Evolutionary conservation across 2,329 filamentous ascomycete genomes (phyloP).

Genomic region (Ophiosphaerella narmari): DNA sequence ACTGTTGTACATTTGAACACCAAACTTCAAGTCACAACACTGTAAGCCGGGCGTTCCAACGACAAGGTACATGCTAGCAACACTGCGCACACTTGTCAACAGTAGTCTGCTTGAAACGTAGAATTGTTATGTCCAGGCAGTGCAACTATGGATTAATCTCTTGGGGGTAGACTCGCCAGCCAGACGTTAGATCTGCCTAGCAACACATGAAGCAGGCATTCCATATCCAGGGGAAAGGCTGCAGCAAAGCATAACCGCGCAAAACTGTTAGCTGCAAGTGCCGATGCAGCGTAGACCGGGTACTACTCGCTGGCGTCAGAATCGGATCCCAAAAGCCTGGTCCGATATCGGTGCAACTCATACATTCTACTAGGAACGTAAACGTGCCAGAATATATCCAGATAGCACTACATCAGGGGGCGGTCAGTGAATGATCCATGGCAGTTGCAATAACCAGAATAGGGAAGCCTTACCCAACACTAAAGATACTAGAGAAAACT

Average conservation of each 20-base stretch:
- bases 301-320: constrained; percentile 46
- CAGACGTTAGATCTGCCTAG: neutral
- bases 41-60: neutral
- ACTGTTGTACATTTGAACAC: constrained; percentile 59
- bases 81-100: neutral
- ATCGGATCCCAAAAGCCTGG: constrained; percentile 16
- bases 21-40: constrained; percentile 33
- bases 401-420: constrained; percentile 61
- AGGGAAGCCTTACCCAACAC: constrained; percentile 45
- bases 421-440: constrained; percentile 39
- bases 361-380: constrained; percentile 76
- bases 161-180: neutral
- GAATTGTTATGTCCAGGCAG: too few relatives aligned
- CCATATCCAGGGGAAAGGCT: constrained; percentile 46
- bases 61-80: neutral
- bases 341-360: constrained; percentile 43
- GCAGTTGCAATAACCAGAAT: constrained; percentile 24
- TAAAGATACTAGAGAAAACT: constrained; percentile 55
- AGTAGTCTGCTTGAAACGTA: too few relatives aligned
- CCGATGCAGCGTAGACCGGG: constrained; percentile 55
- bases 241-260: constrained; percentile 55
- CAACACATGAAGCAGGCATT: neutral
- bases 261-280: constrained; percentile 57
- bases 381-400: constrained; percentile 84
- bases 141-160: too few relatives aligned